These are phyloP conservation scores for Tylopilus sp. DNA, from an alignment of 768 basidiomycete species.

Conservation along the genomic window DNA sequence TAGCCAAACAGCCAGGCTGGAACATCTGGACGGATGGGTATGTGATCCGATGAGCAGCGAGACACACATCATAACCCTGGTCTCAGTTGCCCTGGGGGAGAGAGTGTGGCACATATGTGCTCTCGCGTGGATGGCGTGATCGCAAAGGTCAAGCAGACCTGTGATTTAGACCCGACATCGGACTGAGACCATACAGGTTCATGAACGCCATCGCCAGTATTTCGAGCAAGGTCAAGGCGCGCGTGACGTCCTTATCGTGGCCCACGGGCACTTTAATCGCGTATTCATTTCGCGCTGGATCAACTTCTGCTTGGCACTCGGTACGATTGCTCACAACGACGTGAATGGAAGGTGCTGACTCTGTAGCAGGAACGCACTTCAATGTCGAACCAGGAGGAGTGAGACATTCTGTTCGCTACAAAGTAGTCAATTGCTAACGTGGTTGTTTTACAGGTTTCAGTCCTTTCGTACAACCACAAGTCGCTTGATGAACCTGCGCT, in stretches of 20 bases:
- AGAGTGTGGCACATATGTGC: conserved; percentile 78
- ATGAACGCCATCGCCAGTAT: conserved; percentile 68
- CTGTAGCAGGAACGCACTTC: conserved; percentile 61
- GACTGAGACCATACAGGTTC: conserved; percentile 44
- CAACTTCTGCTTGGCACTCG: conserved; percentile 56
- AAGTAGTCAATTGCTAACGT: conserved; percentile 5
- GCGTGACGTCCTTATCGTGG: conserved; percentile 84
- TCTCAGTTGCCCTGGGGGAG: conserved; percentile 80
- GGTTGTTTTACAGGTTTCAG: conserved; percentile 57
- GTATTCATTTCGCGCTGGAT: conserved; percentile 83
- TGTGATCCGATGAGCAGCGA: conserved; percentile 14
- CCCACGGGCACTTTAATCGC: conserved; percentile 82
- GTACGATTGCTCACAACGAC: conserved; percentile 31
- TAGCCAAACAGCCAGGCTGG: conserved; percentile 59
- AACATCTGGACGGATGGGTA: conserved; percentile 85
- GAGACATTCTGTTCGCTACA: conserved; percentile 22
- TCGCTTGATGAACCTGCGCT: conserved; percentile 74
- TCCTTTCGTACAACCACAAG: conserved; percentile 82
- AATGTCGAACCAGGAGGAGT: conserved; percentile 85
- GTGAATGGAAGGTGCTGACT: conserved; percentile 7
- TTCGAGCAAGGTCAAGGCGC: conserved; percentile 61
- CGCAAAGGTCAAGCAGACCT: conserved; percentile 47
- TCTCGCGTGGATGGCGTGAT: conserved; percentile 76
- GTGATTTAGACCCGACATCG: neutral
- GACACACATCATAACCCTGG: conserved; percentile 3